phyloP scores from a whole-genome alignment of 352 stramenopile genomes.

The Pythium myriotylum region DNA sequence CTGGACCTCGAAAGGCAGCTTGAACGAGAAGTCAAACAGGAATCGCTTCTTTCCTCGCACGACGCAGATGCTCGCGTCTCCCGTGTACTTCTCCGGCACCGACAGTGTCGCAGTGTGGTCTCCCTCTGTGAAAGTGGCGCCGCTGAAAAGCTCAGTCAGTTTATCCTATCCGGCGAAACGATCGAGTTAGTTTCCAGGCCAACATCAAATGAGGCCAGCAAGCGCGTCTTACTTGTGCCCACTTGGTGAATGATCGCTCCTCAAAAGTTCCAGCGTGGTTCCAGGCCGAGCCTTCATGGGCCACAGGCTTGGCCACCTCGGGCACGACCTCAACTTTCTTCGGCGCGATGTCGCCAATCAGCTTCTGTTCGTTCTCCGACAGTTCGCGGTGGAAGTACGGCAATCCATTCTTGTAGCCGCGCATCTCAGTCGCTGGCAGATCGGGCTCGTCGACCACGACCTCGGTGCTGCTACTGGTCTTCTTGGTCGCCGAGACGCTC shows the following conservation, averaged over 20 bases:
- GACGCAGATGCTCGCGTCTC: slow-evolving; percentile 88
- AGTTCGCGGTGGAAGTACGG: slow-evolving; percentile 98
- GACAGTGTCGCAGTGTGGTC: slow-evolving; percentile 50
- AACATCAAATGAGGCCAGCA: not conserved
- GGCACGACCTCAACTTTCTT: slow-evolving; percentile 75
- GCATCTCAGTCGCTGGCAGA: slow-evolving; percentile 49
- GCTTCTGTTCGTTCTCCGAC: slow-evolving; percentile 93
- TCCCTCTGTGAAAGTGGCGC: slow-evolving; percentile 42
- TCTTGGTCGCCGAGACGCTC: slow-evolving; percentile 24
- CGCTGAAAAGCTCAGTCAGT: slow-evolving; percentile 56
- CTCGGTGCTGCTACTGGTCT: slow-evolving; percentile 43
- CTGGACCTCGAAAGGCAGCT: slow-evolving; percentile 68
- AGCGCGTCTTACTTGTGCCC: slow-evolving; percentile 52
- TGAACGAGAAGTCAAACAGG: slow-evolving; percentile 88
- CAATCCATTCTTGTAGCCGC: slow-evolving; percentile 84
- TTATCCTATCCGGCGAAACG: slow-evolving; percentile 40
- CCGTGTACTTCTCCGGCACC: slow-evolving; percentile 69
- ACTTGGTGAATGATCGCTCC: slow-evolving; percentile 86
- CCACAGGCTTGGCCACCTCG: slow-evolving; percentile 26
- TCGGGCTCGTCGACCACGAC: slow-evolving; percentile 74
- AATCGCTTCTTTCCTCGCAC: slow-evolving; percentile 89
- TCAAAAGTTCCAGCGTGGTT: slow-evolving; percentile 93
- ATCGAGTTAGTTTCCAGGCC: not conserved
- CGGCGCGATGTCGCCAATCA: slow-evolving; percentile 95
- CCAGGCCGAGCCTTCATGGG: slow-evolving; percentile 88